Base-by-base conservation (phyloP, 2,329 filamentous ascomycete genomes). In the Fusarium sp. region DNA sequence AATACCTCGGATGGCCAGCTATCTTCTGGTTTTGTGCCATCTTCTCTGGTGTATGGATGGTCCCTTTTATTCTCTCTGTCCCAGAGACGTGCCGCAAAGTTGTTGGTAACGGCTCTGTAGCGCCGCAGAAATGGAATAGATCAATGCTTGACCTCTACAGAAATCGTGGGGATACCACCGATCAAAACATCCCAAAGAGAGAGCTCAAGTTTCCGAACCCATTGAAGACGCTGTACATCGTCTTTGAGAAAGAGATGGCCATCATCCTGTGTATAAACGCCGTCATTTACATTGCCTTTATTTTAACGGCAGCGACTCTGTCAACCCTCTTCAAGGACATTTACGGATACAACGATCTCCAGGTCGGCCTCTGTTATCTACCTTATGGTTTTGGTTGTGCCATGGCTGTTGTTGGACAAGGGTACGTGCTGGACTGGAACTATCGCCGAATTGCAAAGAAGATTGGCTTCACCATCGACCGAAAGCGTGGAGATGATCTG, bases 21-120 rank as follows among this genome's bases (percentile, higher is more conserved):
- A 87, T 91, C 56, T 92, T 92, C 71, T 92, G 89, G 89, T 90
- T 91, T 71, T 82, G 90, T 56, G 82, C 86, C 37, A 89, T 92
- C 37, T 77, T 86, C 35, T 79, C 82, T 19, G 75, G 76, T 5
- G 76, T 79, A 1, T 86, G 85, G 75, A 75, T 90, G 28, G 61
- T 90, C 4, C 82, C 87, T 0, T 86, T 87, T 60, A 71, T 83
- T 4, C 67, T 90, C 13, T 80, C 86, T 7, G 81, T 90, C 9
- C 90, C 89, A 0, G 86, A 89, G 76, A 88, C 86, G 10, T 84
- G 83, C 59, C 83, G 86, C 22, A 85, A 83, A 39, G 83, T 90
- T 9, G 88, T 90, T 10, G 87, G 87, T 24, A 86, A 91, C 75
- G 86, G 88, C n/a, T 88, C 86, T 0, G 78, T 90, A 10, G 84